Base-by-base conservation (phyloP, 495 filamentous ascomycete genomes). In the Pseudevernia furfuracea region DNA sequence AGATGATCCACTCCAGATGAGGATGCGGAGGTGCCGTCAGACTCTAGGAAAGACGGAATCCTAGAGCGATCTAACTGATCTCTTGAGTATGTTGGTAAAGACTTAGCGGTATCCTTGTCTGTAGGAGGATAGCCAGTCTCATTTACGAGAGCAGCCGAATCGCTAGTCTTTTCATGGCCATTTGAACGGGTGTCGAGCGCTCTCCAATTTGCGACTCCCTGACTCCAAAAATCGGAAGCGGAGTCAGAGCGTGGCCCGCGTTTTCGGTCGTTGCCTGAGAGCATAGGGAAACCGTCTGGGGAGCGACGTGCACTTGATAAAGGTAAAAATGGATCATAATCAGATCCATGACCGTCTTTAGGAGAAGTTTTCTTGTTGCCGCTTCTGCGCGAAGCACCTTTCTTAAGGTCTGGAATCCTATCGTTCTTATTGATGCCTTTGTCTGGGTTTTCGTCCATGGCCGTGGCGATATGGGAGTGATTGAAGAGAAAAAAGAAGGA, bases 401-500 rank as follows among this genome's bases (percentile, higher is more conserved):
- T n/a, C 7, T 21, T 28, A 34, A 34, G 15, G 30, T 34, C 17
- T 21, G 1, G 30, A 34, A 6, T 8, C 30, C 10, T 23, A 11
- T 55, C 23, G 23, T 32, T 53, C 49, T 32, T 17, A 14, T 32
- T 15, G 25, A 25, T 46, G 12, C 25, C 58, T 46, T 21, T 60
- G 5, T 60, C 38, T 5, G 4, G 39, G 17, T 15, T 32, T 60
- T n/a, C 19, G 4, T 34, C 36, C 19, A 14, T 34, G 23, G 39
- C 38, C 28, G 25, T 44, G 14, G 30, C 7, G 25, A 60, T 19
- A 60, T 46, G 59, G 43, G 34, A n/a, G n/a, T 62, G 48, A 30
- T n/a, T 61, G 44, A 53, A 30, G 15, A 62, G 61, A 66, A 64
- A 53, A 41, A 59, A 25, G 12, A 19, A 12, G 2, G 28, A 28